Evolutionary conservation across 2,329 filamentous ascomycete genomes (phyloP).

Genomic region (Nigrograna mackinnonii): DNA sequence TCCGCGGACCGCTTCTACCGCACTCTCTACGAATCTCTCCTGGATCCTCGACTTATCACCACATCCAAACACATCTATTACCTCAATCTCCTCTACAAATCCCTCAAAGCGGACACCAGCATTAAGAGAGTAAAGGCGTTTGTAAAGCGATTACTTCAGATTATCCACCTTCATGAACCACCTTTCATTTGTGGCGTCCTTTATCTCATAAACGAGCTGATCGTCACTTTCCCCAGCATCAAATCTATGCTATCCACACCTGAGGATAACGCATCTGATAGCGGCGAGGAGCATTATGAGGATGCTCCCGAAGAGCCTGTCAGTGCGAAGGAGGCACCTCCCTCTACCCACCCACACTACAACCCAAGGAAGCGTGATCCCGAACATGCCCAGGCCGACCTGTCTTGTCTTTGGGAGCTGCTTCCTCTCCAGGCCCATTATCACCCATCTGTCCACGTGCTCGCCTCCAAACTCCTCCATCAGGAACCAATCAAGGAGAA

Average conservation of each 20-base stretch:
- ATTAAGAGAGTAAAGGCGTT: constrained; percentile 93
- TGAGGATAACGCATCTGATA: constrained; percentile 77
- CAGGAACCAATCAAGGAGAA: constrained; percentile 77
- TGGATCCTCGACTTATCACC: constrained; percentile 84
- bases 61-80: constrained; percentile 97
- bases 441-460: constrained; percentile 89
- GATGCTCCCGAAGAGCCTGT: constrained; percentile 60
- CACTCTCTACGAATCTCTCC: constrained; percentile 89
- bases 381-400: constrained; percentile 88
- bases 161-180: constrained; percentile 85
- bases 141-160: constrained; percentile 87
- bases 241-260: constrained; percentile 68
- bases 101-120: constrained; percentile 88
- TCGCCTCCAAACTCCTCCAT: constrained; percentile 72
- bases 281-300: constrained; percentile 72
- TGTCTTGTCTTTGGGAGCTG: constrained; percentile 91
- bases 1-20: constrained; percentile 91
- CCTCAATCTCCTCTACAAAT: constrained; percentile 85
- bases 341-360: constrained; percentile 54
- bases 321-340: constrained; percentile 20
- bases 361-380: constrained; percentile 91
- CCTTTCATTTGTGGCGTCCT: constrained; percentile 92
- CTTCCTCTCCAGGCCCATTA: constrained; percentile 81
- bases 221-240: constrained; percentile 78
- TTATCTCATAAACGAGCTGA: constrained; percentile 83